Conservation (phyloP, 805 yeast genomes). For the Priceomyces fermenticarens region DNA sequence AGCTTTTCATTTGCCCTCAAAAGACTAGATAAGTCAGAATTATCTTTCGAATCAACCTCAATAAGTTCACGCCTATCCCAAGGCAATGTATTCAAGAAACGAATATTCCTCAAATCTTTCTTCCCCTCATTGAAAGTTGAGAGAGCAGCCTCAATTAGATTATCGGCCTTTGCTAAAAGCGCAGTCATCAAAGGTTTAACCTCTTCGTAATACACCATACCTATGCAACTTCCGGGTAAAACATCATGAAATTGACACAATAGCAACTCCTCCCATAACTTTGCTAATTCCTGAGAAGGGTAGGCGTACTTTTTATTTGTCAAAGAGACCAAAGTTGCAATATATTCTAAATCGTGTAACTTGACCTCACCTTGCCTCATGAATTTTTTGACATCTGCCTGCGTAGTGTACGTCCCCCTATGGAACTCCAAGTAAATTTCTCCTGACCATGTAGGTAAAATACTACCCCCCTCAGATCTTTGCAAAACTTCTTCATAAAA, state of each 20-base stretch:
- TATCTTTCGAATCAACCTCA: conserved; percentile 23
- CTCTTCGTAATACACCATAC: conserved; percentile 79
- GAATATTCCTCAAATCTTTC: conserved; percentile 2
- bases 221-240: conserved; percentile 95
- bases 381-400: conserved; percentile 77
- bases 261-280: conserved; percentile 83
- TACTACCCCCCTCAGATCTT: conserved; percentile 61
- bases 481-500: conserved; percentile 67
- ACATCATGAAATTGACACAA: conserved; percentile 97
- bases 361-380: conserved; percentile 75
- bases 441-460: conserved; percentile 86
- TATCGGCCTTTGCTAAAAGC: conserved; percentile 51
- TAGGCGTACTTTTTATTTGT: conserved; percentile 54
- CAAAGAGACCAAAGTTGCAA: conserved; percentile 75
- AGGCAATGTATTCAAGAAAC: conserved; percentile 54
- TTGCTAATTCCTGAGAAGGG: conserved; percentile 66
- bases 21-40: conserved; percentile 12
- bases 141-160: conserved; percentile 51
- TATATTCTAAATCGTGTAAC: conserved; percentile 80
- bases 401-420: conserved; percentile 95
- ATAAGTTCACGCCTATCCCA: conserved; percentile 58
- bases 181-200: conserved; percentile 73
- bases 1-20: conserved; percentile 7
- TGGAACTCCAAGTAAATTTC: conserved; percentile 94
- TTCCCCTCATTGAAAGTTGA: conserved; percentile 31